Base-by-base conservation (phyloP, 1,139 yeast species). In the Diutina mesorugosa region DNA sequence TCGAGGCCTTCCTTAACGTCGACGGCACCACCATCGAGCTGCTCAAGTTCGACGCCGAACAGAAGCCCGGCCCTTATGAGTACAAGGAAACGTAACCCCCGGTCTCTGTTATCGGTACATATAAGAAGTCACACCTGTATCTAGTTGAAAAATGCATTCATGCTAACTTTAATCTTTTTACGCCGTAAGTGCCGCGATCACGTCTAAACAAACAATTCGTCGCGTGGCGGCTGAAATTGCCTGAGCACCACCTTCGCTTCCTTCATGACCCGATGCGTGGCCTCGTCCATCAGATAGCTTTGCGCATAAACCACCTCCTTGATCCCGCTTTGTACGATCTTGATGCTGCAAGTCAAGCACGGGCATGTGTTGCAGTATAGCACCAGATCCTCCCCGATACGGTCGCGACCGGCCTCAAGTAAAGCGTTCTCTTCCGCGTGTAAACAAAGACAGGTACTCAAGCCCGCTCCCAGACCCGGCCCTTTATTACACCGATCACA, bases 401-500 rank as follows among this genome's bases (percentile, higher is more conserved):
- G 74, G 61, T 88, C 96, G 60, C 97, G 77, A 1, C 99, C 99
- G 12, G 97, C 89, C 67, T 93, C 99, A 56, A 95, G 71, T 51
- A 93, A 73, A 0, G 99, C 99, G 68, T 95, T 93, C 65, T 93
- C 99, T 67, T 93, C 99, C 0, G 99, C 99, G 68, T 93, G 99
- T 48, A 93, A 72, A 69, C 99, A 93, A 56, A 93, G 72, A 69
- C 99, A 93, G 0, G 97, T 90, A 1, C 87, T 79, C 53, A 93
- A 72, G 1, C 68, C 71, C 3, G 77, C 72, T 0, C 84, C 85
- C 45, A 81, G 75, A 1, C 96, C 95, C 14, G 84, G 79, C 0
- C 81, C 80, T 56, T 74, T 71, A 64, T 90, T 90, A 68, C 99
- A 93, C 52, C 99, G 75, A 6, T 81, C 72, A 70, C 99, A 93